Base-by-base conservation (phyloP, 164 flowering plant genomes). In the Macadamia integrifolia region DNA sequence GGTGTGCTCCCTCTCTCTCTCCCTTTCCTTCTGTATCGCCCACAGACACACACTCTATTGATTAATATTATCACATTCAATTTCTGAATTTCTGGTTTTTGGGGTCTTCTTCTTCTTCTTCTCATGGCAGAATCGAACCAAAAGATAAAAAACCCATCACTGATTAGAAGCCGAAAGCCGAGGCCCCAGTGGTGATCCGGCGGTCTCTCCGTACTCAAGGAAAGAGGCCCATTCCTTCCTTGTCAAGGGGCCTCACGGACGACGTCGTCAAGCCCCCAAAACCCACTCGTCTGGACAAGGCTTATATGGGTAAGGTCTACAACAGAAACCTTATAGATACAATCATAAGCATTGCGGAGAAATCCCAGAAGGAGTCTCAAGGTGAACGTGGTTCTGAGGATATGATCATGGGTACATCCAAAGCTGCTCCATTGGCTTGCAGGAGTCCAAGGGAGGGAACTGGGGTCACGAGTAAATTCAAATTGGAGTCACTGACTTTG, bases 181-280 rank as follows among this genome's bases (percentile, higher is more conserved):
- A 80, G 66, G n/a, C 72, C 28, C 87, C 90, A 0, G 57, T 77
- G 6, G 87, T 84, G 3, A 73, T 80, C 28, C 83, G 97, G 30
- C 78, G 93, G 9, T 94, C 98, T 6, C 82, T 87, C 17, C 88
- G 96, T 9, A 52, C 85, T 1, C 78, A 84, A 56, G 92, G 95
- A 18, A 71, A 84, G 69, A 73, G 82, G 0, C 96, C 93, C 0
- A 89, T 85, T 66, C 65, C 77, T 28, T 46, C 69, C 28, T 23
- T 23, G 23, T 58, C 69, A 1, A 68, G 61, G 7, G 87, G 82
- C 5, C 66, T 77, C 0, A 69, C 67, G n/a, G 75, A 72, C 58
- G 80, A 73, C 43, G 61, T 66, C 29, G 67, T 42, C 15, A 30
- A 30, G 1, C 55, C 55, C 48, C 60, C 52, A 67, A 84, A 76